Evolutionary conservation across 2,329 filamentous ascomycete species (phyloP), one percentile per base, ranked within the genome.

Genomic region (Neofusicoccum umdonicola): DNA sequence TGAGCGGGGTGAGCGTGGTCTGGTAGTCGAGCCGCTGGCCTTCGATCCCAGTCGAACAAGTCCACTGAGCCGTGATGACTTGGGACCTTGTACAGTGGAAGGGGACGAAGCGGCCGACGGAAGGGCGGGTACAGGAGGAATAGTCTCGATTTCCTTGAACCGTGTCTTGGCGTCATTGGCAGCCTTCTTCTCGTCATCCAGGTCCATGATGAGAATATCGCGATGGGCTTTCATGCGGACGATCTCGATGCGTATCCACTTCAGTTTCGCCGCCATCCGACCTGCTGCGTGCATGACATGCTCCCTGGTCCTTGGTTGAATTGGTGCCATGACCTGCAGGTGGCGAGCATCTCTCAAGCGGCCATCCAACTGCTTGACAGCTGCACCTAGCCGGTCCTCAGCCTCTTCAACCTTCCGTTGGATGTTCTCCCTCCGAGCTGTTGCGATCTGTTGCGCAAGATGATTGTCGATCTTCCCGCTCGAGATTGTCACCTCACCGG

Each of bases 211-310:
- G 19, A 99, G 80, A 66, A 98, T 93, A 71, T 97, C 94, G 47
- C 90, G 88, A 76, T 99, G 93, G 69, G 93, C 97, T 72, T 88
- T 94, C 71, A 94, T 86, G 62, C 89, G 90, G 92, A 93, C 97
- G 19, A 97, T 95, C 69, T 97, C 92, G 74, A 96, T 90, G 66
- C 94, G 86, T n/a, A 90, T 88, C 94, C 94, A 97, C 75, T 95
- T 96, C 66, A 99, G 80, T 74, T 94, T 93, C 3, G 92, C 92
- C 64, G 93, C 88, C 78, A 96, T 89, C 7, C 90, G 88, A 5
- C 89, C 92, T 19, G 95, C 94, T 17, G 92, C 90, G 68, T 90
- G 83, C n/a, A 97, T 84, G 63, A 98, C 85, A 66, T 92, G 87
- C 66, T 98, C 94, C 66, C 95, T 85, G 0, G 92, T 93, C 77